A percentile compares a stretch with the other conserved stretches of the same genome.
Conservation (phyloP, 2,329 filamentous ascomycete genomes). For the Orbilia ellipsospora region DNA sequence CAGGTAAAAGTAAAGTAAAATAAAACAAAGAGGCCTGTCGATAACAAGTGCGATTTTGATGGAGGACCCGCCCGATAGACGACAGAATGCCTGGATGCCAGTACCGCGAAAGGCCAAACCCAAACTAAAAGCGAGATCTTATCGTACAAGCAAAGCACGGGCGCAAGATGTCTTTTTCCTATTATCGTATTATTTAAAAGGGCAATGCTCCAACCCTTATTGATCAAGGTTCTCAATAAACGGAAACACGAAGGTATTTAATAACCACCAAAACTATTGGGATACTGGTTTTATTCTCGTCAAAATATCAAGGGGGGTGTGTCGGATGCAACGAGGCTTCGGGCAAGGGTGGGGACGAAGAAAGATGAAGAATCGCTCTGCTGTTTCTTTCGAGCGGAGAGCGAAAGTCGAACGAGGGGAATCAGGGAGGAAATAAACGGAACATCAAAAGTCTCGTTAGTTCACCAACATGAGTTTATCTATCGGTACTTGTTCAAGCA, state of each 20-base stretch:
- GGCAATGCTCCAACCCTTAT: too few species aligned
- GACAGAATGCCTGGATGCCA: not conserved
- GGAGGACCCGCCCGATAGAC: not conserved
- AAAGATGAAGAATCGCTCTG: slow-evolving; percentile 16
- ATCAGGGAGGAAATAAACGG: slow-evolving; percentile 1
- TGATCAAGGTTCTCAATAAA: too few species aligned
- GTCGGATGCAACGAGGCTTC: slow-evolving; percentile 2
- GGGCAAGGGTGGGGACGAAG: slow-evolving; percentile 23
- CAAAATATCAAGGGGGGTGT: slow-evolving; percentile 22
- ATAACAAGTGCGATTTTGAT: not conserved
- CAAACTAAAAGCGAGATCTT: slow-evolving; percentile 8
- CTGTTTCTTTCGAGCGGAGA: slow-evolving; percentile 29
- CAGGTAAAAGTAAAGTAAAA: too few species aligned
- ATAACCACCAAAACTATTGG: too few species aligned
- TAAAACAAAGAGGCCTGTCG: not conserved
- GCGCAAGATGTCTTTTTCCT: not conserved
- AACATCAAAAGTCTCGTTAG: not conserved
- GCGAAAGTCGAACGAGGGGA: slow-evolving; percentile 5
- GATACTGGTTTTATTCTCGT: slow-evolving; percentile 2
- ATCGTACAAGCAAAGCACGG: slow-evolving; percentile 5
- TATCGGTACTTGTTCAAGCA: not conserved
- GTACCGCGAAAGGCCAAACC: not conserved
- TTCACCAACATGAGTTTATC: not conserved
- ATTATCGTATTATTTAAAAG: not conserved
- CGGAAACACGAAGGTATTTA: too few species aligned